phyloP scores from a whole-genome alignment of 441 rosid species.

The Raphanus hybrid region DNA sequence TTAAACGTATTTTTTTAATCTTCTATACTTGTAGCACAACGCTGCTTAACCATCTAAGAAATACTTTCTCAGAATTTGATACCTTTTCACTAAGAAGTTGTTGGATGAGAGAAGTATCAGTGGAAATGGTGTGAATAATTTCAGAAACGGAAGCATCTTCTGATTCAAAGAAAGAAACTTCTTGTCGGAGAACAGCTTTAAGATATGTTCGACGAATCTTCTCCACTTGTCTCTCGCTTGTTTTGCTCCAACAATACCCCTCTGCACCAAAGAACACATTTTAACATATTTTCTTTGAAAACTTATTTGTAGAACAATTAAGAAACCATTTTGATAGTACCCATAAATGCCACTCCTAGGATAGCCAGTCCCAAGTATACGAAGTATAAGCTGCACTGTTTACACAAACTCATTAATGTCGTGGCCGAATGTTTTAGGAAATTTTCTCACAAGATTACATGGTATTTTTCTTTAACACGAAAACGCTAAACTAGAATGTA shows the following conservation, averaged over 20 bases:
- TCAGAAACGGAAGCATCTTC: conserved; percentile 82
- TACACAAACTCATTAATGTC: not conserved
- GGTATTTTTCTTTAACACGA: not conserved
- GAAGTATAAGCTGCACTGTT: conserved; percentile 87
- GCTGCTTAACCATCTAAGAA: conserved; percentile 8
- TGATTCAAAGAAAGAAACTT: conserved; percentile 86
- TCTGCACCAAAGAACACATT: conserved; percentile 48
- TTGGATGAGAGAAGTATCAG: conserved; percentile 78
- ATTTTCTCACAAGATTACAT: not conserved
- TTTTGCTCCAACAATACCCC: conserved; percentile 97
- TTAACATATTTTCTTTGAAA: not conserved
- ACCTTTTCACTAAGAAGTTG: conserved; percentile 93
- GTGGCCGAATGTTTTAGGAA: not conserved
- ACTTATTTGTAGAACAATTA: not conserved
- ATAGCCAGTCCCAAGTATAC: conserved; percentile 85
- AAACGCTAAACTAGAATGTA: not conserved
- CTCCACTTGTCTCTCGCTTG: conserved; percentile 86
- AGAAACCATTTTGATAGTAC: conserved; percentile 47
- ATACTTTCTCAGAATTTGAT: not conserved
- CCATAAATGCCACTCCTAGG: conserved; percentile 85
- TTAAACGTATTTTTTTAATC: not conserved
- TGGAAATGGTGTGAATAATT: conserved; percentile 74
- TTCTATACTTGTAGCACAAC: not conserved
- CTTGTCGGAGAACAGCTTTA: conserved; percentile 84
- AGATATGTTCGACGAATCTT: conserved; percentile 86